Conservation (phyloP, 257 asterid genomes). For the Capsicum baccatum region DNA sequence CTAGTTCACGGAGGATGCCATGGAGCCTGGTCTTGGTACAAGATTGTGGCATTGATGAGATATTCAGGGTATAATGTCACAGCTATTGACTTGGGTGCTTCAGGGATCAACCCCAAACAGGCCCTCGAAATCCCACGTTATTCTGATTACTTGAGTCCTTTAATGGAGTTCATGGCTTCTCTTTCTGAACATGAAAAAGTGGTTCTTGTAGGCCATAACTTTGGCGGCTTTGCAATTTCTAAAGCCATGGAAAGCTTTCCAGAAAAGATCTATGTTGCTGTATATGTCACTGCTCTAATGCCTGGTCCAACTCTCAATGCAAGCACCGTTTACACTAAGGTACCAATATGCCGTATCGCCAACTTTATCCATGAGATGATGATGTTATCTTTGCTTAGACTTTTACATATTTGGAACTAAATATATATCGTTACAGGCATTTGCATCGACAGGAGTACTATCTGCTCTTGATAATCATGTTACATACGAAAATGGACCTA, state of each 20-base stretch:
- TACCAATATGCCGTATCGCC: background rate
- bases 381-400: background rate
- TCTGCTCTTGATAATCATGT: background rate
- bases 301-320: slow-evolving; percentile 32
- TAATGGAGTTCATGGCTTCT: background rate
- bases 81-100: background rate
- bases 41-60: background rate
- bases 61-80: background rate
- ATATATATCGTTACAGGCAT: background rate
- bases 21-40: slow-evolving; percentile 7
- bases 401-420: background rate
- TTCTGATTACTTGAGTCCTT: background rate
- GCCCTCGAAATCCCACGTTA: background rate
- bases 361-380: background rate
- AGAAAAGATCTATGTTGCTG: background rate
- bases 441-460: background rate
- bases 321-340: background rate
- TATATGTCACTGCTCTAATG: slow-evolving; percentile 30
- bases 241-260: background rate
- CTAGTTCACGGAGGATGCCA: background rate
- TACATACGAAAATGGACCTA: slow-evolving; percentile 10
- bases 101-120: background rate
- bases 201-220: background rate
- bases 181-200: background rate
- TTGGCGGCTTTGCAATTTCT: background rate